Conservation (phyloP, 306 rosid species). For the Astragalus glycyphyllos region DNA sequence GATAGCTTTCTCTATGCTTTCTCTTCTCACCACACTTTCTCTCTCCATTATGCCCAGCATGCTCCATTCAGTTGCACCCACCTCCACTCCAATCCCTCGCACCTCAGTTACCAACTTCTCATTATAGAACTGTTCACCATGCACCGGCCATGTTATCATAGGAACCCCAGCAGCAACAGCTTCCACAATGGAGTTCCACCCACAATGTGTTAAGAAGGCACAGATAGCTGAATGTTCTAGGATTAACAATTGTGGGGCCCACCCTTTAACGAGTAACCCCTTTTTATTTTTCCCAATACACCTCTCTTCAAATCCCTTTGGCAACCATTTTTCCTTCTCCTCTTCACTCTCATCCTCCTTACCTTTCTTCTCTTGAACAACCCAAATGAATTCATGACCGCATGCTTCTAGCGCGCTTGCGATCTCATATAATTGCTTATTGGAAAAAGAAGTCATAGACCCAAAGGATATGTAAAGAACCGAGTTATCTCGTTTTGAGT, state of each 20-base stretch:
- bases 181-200: too few species aligned
- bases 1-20: too few species aligned
- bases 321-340: too few species aligned
- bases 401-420: slow-evolving; percentile 37
- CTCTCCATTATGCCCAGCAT: not conserved
- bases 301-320: slow-evolving; percentile 40
- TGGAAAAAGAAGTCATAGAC: slow-evolving; percentile 8
- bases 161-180: slow-evolving; percentile 37
- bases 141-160: slow-evolving; percentile 44
- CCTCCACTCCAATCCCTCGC: slow-evolving; percentile 47
- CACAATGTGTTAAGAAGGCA: too few species aligned
- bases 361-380: too few species aligned
- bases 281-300: too few species aligned
- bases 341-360: slow-evolving; percentile 16
- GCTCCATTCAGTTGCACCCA: slow-evolving; percentile 50
- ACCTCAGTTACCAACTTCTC: slow-evolving; percentile 43
- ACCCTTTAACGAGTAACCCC: slow-evolving; percentile 38
- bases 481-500: slow-evolving; percentile 29
- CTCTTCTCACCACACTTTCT: slow-evolving; percentile 25
- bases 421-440: slow-evolving; percentile 39
- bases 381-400: not conserved
- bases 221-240: slow-evolving; percentile 13
- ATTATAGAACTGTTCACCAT: slow-evolving; percentile 41
- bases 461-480: slow-evolving; percentile 45
- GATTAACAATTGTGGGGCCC: slow-evolving; percentile 41